Evolutionary conservation across 2,329 filamentous ascomycete genomes (phyloP).

Genomic region (Microdochium bolleyi): DNA sequence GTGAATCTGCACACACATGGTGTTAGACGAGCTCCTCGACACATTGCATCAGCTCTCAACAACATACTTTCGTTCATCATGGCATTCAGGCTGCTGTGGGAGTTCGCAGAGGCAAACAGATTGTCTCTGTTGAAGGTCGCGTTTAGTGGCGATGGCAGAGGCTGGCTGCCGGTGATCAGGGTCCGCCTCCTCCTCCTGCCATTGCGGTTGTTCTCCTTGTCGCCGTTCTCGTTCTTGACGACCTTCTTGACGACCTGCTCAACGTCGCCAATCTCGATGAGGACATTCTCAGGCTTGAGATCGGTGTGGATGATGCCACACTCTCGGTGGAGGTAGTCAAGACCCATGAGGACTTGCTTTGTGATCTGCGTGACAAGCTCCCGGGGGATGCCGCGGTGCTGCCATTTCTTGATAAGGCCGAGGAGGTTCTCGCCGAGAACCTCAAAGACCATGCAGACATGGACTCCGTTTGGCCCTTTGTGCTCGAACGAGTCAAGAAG

Average conservation of each 20-base stretch:
- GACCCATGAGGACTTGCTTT: conserved; percentile 89
- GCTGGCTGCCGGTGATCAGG: conserved; percentile 94
- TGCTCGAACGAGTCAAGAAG: conserved; percentile 96
- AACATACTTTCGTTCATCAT: conserved; percentile 70
- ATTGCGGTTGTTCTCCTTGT: conserved; percentile 87
- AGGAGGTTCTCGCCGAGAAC: conserved; percentile 92
- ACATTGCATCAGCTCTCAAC: neutral
- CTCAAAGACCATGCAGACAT: conserved; percentile 99
- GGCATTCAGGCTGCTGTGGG: conserved; percentile 73
- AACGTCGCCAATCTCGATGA: conserved; percentile 98
- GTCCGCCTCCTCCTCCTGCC: conserved; percentile 84
- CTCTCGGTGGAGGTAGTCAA: conserved; percentile 95
- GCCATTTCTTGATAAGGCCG: conserved; percentile 96
- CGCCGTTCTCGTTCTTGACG: conserved; percentile 68
- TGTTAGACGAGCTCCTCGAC: too few relatives aligned
- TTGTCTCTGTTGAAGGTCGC: conserved; percentile 79
- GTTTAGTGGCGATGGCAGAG: conserved; percentile 88
- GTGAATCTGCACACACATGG: conserved; percentile 17
- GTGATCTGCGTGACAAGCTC: conserved; percentile 96
- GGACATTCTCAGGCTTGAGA: conserved; percentile 93
- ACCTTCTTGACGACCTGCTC: conserved; percentile 97
- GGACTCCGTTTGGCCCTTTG: conserved; percentile 90
- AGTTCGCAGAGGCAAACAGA: conserved; percentile 54
- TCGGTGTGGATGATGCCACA: conserved; percentile 99
- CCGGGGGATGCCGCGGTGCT: conserved; percentile 95